Evolutionary conservation across 768 basidiomycete species (phyloP).

Genomic region (Leccinellum rugosiceps): DNA sequence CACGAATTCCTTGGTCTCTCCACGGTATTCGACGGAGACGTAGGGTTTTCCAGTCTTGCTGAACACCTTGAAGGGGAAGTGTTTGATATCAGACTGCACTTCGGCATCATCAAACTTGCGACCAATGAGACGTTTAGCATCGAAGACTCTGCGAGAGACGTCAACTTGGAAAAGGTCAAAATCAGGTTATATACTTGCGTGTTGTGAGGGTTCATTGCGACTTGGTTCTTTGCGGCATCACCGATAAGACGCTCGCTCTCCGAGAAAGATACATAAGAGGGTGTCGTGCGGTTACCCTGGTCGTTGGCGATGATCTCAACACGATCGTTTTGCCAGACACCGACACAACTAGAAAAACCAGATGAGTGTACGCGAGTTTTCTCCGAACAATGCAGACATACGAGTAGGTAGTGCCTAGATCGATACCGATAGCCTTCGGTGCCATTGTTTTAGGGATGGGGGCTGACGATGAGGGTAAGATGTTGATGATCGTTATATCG

Average conservation of each 20-base stretch:
- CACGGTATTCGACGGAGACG: slow-evolving; percentile 87
- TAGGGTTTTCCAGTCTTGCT: slow-evolving; percentile 87
- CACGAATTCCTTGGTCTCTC: slow-evolving; percentile 91
- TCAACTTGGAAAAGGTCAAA: slow-evolving; percentile 2
- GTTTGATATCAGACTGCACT: slow-evolving; percentile 80
- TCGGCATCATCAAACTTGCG: slow-evolving; percentile 85
- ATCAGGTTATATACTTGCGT: slow-evolving; percentile 42
- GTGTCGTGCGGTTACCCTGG: slow-evolving; percentile 93
- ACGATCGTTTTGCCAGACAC: slow-evolving; percentile 99
- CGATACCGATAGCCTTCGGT: slow-evolving; percentile 85
- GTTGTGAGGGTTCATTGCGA: slow-evolving; percentile 97
- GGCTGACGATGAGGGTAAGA: slow-evolving; percentile 11
- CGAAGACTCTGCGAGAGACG: slow-evolving; percentile 69
- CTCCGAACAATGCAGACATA: slow-evolving; percentile 36
- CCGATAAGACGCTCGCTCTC: slow-evolving; percentile 96
- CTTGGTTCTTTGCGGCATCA: slow-evolving; percentile 98
- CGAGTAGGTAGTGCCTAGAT: slow-evolving; percentile 93
- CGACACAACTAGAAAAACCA: slow-evolving; percentile 72
- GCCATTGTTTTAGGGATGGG: slow-evolving; percentile 32
- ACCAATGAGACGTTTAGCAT: slow-evolving; percentile 97
- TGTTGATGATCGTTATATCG: not conserved
- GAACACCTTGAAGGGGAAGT: slow-evolving; percentile 93
- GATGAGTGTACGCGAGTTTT: not conserved
- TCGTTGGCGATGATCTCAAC: slow-evolving; percentile 98
- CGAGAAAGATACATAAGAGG: slow-evolving; percentile 94